Percentiles rank a stretch among this genome's conserved stretches.
These are phyloP conservation scores for Ascocoryne sarcoides DNA, from an alignment of 2,329 filamentous ascomycete species.

Conservation along the genomic window DNA sequence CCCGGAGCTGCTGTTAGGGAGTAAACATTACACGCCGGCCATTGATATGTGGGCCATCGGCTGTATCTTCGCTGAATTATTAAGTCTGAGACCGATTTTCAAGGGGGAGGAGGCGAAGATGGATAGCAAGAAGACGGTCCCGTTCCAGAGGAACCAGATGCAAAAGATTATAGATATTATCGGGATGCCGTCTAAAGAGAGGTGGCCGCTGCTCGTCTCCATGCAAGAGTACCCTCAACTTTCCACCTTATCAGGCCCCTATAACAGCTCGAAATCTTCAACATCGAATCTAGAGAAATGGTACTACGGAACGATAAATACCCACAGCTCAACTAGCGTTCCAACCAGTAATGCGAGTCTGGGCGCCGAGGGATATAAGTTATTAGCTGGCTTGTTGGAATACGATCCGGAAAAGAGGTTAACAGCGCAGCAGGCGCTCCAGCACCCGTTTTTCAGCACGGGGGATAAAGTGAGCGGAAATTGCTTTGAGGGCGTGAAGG, in stretches of 20 bases:
- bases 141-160: conserved; percentile 98
- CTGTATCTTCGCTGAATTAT: conserved; percentile 92
- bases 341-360: conserved; percentile 43
- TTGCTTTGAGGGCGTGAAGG: conserved; percentile 84
- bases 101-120: conserved; percentile 99
- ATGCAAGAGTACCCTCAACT: conserved; percentile 85
- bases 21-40: conserved; percentile 91
- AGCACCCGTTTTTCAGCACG: conserved; percentile 79
- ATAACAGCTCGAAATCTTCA: conserved; percentile 26
- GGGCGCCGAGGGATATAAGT: conserved; percentile 68
- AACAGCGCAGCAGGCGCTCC: conserved; percentile 79
- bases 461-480: conserved; percentile 63
- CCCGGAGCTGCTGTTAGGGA: conserved; percentile 84
- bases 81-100: conserved; percentile 88
- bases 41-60: conserved; percentile 97
- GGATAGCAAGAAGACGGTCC: conserved; percentile 95
- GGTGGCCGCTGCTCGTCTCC: conserved; percentile 73
- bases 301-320: conserved; percentile 65
- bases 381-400: conserved; percentile 75
- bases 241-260: conserved; percentile 42
- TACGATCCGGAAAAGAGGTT: conserved; percentile 88
- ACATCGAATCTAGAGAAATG: conserved; percentile 59
- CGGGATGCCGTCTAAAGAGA: conserved; percentile 78
- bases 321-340: conserved; percentile 41
- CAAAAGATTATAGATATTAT: conserved; percentile 97